These are phyloP conservation scores for Phytophthora kernoviae DNA, from an alignment of 352 stramenopile genomes.

Conservation along the genomic window DNA sequence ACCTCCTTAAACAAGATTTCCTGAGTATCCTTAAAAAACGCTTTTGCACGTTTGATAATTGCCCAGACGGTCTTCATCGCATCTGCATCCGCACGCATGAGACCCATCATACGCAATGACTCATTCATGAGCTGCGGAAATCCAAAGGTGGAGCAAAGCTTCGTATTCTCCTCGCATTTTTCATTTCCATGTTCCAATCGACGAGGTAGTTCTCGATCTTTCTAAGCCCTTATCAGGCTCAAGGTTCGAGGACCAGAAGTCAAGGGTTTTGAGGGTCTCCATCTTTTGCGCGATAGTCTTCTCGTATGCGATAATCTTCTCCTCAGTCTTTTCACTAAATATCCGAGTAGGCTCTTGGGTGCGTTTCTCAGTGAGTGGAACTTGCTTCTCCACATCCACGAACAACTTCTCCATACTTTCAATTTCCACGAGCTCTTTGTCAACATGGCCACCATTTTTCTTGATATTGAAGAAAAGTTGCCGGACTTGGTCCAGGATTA, in stretches of 20 bases:
- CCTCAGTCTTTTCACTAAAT: conserved; percentile 93
- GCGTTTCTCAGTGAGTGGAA: conserved; percentile 76
- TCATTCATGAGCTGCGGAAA: conserved; percentile 94
- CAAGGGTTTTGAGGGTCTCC: conserved; percentile 78
- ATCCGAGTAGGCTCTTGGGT: conserved; percentile 79
- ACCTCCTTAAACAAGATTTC: conserved; percentile 92
- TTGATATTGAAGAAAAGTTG: conserved; percentile 85
- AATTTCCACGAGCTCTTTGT: conserved; percentile 84
- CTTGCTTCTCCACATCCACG: conserved; percentile 77
- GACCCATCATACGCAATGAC: conserved; percentile 84
- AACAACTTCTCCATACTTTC: conserved; percentile 88
- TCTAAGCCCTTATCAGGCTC: conserved; percentile 82
- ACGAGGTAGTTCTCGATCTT: conserved; percentile 85
- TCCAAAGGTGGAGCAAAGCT: conserved; percentile 94
- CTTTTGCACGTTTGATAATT: conserved; percentile 79
- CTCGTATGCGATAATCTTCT: conserved; percentile 94
- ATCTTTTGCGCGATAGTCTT: conserved; percentile 87
- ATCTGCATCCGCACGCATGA: conserved; percentile 86
- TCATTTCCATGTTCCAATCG: conserved; percentile 90
- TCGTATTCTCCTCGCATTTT: conserved; percentile 91
- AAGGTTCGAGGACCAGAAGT: conserved; percentile 85
- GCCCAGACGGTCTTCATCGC: conserved; percentile 81
- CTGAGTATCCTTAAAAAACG: conserved; percentile 69
- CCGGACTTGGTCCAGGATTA: conserved; percentile 79
- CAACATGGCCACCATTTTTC: conserved; percentile 75